Evolutionary conservation across 2,329 filamentous ascomycete genomes (phyloP).

Genomic region (Emmonsiellopsis sp.): DNA sequence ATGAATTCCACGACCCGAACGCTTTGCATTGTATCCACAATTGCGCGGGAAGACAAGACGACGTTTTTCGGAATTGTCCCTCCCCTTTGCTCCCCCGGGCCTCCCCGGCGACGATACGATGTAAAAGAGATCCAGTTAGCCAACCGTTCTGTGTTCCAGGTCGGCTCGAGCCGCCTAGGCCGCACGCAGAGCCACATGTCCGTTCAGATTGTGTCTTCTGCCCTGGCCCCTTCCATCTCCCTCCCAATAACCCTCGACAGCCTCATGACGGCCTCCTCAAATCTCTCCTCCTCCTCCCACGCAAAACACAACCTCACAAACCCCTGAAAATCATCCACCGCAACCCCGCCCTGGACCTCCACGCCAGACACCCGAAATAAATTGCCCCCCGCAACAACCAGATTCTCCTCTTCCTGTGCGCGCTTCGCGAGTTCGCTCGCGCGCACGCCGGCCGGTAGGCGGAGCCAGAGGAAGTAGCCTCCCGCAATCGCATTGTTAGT

Average conservation of each 20-base stretch:
- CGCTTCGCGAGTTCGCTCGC: slow-evolving; percentile 48
- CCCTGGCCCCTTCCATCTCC: background rate
- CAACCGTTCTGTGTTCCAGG: no score
- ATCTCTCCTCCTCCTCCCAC: slow-evolving; percentile 58
- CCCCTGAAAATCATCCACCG: slow-evolving; percentile 46
- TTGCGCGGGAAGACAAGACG: no score
- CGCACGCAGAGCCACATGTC: no score
- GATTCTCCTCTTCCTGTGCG: slow-evolving; percentile 53
- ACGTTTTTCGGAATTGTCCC: no score
- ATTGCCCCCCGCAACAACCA: slow-evolving; percentile 59
- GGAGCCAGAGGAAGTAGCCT: slow-evolving; percentile 81
- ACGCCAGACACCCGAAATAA: slow-evolving; percentile 57
- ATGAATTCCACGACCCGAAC: no score
- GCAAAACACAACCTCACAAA: slow-evolving; percentile 61
- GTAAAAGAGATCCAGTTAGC: no score
- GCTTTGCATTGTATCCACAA: no score
- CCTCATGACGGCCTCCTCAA: slow-evolving; percentile 60
- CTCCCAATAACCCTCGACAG: slow-evolving; percentile 44
- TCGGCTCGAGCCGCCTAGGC: no score
- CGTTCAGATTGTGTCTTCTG: no score
- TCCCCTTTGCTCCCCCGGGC: no score
- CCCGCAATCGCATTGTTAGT: slow-evolving; percentile 49
- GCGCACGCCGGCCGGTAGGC: slow-evolving; percentile 47
- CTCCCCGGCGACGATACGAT: no score
- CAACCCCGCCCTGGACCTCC: slow-evolving; percentile 25